A percentile compares a stretch with the other conserved stretches of the same genome.
These are phyloP conservation scores for Hyphodiscus hymeniophilus DNA, from an alignment of 495 filamentous ascomycete species.

Conservation along the genomic window DNA sequence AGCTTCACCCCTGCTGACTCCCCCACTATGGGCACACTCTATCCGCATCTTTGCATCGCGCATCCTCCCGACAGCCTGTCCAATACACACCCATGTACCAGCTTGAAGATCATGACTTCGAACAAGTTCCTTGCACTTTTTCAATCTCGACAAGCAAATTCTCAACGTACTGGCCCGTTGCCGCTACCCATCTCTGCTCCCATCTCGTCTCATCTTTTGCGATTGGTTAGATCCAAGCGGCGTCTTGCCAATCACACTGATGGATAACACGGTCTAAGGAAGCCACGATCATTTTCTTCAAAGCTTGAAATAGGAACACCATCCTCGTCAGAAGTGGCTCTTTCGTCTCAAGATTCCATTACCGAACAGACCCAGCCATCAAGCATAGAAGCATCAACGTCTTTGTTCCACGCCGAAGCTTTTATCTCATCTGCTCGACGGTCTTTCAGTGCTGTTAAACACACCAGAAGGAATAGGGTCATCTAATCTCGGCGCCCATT, in stretches of 20 bases:
- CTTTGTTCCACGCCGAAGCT: constrained; percentile 18
- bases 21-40: constrained; percentile 21
- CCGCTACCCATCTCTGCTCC: constrained; percentile 16
- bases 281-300: constrained; percentile 20
- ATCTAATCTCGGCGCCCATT: constrained; percentile 6
- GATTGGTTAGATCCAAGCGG: constrained; percentile 19
- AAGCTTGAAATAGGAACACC: constrained; percentile 24
- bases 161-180: constrained; percentile 23
- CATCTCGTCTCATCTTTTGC: constrained; percentile 23
- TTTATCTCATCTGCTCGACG: constrained; percentile 14
- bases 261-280: constrained; percentile 19
- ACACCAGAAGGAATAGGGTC: constrained; percentile 4
- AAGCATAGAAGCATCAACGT: constrained; percentile 8
- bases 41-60: constrained; percentile 21
- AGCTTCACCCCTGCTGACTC: constrained; percentile 16
- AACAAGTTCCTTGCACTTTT: constrained; percentile 18
- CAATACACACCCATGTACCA: constrained; percentile 17
- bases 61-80: constrained; percentile 23
- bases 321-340: constrained; percentile 22
- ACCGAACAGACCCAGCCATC: constrained; percentile 14
- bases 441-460: constrained; percentile 6
- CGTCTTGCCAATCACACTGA: constrained; percentile 23
- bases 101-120: constrained; percentile 20
- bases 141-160: constrained; percentile 17
- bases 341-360: constrained; percentile 23